Evolutionary conservation across 2,329 filamentous ascomycete genomes (phyloP).

Genomic region (Gnomoniopsis smithogilvyi): DNA sequence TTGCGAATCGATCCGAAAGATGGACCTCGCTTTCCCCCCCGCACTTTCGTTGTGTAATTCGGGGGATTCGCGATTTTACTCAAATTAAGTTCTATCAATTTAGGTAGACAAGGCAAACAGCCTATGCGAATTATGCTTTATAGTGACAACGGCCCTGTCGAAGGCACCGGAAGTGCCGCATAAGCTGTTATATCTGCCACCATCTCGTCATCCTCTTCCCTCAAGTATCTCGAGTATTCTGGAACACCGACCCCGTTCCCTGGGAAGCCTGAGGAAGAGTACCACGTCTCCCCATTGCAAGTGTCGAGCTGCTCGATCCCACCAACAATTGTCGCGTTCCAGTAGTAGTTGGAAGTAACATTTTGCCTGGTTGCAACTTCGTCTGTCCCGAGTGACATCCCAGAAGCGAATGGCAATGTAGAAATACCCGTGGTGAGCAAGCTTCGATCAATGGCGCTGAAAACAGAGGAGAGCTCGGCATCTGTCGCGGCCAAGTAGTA

Average conservation of each 20-base stretch:
- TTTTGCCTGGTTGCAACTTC: constrained; percentile 26
- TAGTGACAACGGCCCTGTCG: background rate
- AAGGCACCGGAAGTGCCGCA: background rate
- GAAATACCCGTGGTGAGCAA: constrained; percentile 24
- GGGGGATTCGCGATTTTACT: no score
- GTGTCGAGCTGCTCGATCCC: constrained; percentile 26
- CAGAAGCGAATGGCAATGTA: constrained; percentile 22
- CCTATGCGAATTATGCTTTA: background rate
- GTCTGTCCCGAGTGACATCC: constrained; percentile 20
- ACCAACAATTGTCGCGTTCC: constrained; percentile 30
- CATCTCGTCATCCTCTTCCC: constrained; percentile 24
- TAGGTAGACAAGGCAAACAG: no score
- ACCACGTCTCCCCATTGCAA: constrained; percentile 27
- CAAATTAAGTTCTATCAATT: no score
- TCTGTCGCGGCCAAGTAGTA: constrained; percentile 28
- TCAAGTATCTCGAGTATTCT: constrained; percentile 23
- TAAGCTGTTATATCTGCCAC: constrained; percentile 19
- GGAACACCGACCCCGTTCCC: constrained; percentile 18
- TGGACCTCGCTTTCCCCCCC: no score
- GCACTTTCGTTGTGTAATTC: no score
- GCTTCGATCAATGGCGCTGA: constrained; percentile 28
- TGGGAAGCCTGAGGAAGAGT: constrained; percentile 24
- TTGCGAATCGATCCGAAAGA: no score
- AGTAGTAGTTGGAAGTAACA: constrained; percentile 29
- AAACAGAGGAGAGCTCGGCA: constrained; percentile 27